phyloP scores from a whole-genome alignment of 2,329 filamentous ascomycete species.

The Chrysosporium keratinophilum region DNA sequence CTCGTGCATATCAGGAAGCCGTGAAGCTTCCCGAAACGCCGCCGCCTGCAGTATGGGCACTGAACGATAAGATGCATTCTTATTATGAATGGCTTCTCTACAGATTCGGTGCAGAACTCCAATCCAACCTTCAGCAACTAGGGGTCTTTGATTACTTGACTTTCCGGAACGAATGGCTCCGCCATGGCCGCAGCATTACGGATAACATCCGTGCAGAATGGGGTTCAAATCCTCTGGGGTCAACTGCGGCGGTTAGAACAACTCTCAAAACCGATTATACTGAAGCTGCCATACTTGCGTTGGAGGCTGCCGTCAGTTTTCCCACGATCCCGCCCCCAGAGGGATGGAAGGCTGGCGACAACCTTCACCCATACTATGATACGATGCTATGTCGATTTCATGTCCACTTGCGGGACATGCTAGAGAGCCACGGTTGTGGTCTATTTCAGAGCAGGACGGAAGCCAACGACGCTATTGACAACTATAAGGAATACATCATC shows the following conservation, averaged over 20 bases:
- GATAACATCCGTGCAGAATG: constrained; percentile 18
- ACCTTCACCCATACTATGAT: constrained; percentile 16
- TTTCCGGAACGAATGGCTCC: constrained; percentile 15
- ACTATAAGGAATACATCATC: constrained; percentile 15
- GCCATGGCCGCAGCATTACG: constrained; percentile 16
- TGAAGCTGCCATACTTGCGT: constrained; percentile 8
- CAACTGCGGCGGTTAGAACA: constrained; percentile 13
- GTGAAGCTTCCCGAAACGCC: constrained; percentile 15
- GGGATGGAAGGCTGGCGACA: constrained; percentile 13
- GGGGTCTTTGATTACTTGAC: constrained; percentile 3
- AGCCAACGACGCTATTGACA: constrained; percentile 3
- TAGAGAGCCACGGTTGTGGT: not conserved
- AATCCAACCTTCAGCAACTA: constrained; percentile 2
- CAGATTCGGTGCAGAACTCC: constrained; percentile 14
- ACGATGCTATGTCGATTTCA: constrained; percentile 17
- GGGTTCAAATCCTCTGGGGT: constrained; percentile 13
- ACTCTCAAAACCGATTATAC: constrained; percentile 13
- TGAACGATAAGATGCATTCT: constrained; percentile 12
- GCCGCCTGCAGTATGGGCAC: constrained; percentile 15
- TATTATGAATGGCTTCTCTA: constrained; percentile 16
- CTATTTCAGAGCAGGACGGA: constrained; percentile 4
- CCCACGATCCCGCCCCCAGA: constrained; percentile 14
- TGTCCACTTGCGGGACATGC: constrained; percentile 7
- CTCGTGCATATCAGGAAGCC: constrained; percentile 17
- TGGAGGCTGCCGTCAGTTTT: constrained; percentile 10